A percentile compares a stretch with the other conserved stretches of the same genome.
Conservation (phyloP, 2,329 filamentous ascomycete genomes). For the Truncatella angustata region DNA sequence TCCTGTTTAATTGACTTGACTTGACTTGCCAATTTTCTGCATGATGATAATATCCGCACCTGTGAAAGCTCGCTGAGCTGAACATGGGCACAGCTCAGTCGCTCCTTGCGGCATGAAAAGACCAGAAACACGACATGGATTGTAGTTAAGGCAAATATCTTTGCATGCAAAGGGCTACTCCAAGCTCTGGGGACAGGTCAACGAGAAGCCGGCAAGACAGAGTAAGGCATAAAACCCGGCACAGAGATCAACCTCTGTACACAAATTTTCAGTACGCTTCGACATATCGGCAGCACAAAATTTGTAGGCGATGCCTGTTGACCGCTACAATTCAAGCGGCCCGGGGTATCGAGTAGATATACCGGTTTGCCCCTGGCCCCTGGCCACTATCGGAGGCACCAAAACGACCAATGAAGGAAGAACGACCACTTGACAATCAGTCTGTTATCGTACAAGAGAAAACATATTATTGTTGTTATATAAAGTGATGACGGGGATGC, state of each 20-base stretch:
- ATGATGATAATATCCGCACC: too few species aligned
- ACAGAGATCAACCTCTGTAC: not conserved
- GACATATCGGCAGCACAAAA: not conserved
- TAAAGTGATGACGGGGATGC: not conserved
- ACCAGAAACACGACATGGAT: not conserved
- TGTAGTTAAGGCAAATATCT: not conserved
- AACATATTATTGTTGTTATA: not conserved
- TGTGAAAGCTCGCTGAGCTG: too few species aligned
- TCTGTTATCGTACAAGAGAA: not conserved
- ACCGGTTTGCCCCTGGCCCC: not conserved
- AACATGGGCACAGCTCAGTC: too few species aligned
- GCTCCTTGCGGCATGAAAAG: slow-evolving; percentile 1
- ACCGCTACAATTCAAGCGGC: not conserved
- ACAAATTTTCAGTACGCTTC: not conserved
- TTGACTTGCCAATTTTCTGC: too few species aligned
- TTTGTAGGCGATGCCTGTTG: not conserved
- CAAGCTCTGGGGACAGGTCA: not conserved
- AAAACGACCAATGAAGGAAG: not conserved
- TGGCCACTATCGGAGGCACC: slow-evolving; percentile 3
- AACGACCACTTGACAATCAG: slow-evolving; percentile 5
- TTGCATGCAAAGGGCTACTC: not conserved
- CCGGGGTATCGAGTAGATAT: not conserved
- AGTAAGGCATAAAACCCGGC: not conserved
- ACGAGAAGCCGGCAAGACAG: not conserved
- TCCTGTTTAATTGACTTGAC: too few species aligned